Conservation (phyloP, 1,284 basidiomycete species). For the Vanrija humicola region DNA sequence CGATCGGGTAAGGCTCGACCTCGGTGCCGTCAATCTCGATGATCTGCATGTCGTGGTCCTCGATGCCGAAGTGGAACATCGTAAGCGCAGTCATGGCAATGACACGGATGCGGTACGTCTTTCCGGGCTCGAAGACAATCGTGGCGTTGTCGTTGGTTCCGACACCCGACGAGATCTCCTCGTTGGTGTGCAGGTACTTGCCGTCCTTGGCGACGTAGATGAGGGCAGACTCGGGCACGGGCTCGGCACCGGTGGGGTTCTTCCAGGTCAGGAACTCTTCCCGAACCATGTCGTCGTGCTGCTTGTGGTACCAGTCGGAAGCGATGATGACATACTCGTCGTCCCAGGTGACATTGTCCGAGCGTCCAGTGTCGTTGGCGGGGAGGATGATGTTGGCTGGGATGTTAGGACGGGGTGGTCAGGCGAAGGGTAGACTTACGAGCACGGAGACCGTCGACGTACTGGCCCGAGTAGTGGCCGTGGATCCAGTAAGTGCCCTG, state of each 20-base stretch:
- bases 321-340: slow-evolving; percentile 85
- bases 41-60: slow-evolving; percentile 84
- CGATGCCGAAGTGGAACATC: slow-evolving; percentile 81
- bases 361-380: slow-evolving; percentile 50
- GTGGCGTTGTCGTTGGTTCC: slow-evolving; percentile 71
- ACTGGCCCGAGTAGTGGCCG: slow-evolving; percentile 65
- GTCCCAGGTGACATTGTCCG: slow-evolving; percentile 62
- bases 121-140: slow-evolving; percentile 73
- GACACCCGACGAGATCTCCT: slow-evolving; percentile 51
- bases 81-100: slow-evolving; percentile 63
- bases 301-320: slow-evolving; percentile 73
- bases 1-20: slow-evolving; percentile 64
- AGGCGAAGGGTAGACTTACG: slow-evolving; percentile 20
- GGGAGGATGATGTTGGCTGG: slow-evolving; percentile 66
- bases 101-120: slow-evolving; percentile 65
- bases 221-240: slow-evolving; percentile 75
- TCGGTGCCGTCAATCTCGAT: slow-evolving; percentile 89
- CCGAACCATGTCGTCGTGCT: slow-evolving; percentile 61
- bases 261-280: slow-evolving; percentile 66
- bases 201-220: slow-evolving; percentile 73
- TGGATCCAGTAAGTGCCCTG: slow-evolving; percentile 87
- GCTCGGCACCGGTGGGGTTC: slow-evolving; percentile 81
- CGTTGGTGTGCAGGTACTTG: slow-evolving; percentile 58
- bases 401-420: not conserved
- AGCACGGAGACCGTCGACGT: slow-evolving; percentile 57